A percentile compares a stretch with the other conserved stretches of the same genome.
These are phyloP conservation scores for Cladobotryum mycophilum DNA, from an alignment of 2,329 filamentous ascomycete genomes.

Conservation along the genomic window DNA sequence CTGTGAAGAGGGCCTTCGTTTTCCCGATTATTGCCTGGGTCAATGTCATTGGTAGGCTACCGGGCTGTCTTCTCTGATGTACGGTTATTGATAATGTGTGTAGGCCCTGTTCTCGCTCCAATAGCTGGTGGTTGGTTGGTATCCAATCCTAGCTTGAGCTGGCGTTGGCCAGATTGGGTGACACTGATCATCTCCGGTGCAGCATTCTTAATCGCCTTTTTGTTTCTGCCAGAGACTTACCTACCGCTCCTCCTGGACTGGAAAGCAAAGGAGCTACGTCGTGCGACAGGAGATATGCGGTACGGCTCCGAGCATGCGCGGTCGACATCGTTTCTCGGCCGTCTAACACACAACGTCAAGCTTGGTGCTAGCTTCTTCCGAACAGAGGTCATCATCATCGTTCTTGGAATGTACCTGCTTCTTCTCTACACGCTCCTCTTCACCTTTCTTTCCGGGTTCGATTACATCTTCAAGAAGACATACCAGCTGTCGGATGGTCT, in stretches of 20 bases:
- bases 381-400: conserved; percentile 32
- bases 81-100: too few relatives aligned
- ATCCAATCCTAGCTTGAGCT: too few relatives aligned
- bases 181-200: too few relatives aligned
- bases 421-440: conserved; percentile 41
- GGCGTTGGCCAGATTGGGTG: too few relatives aligned
- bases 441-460: conserved; percentile 42
- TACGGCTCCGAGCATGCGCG: conserved; percentile 21
- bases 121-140: too few relatives aligned
- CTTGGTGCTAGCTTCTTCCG: too few relatives aligned
- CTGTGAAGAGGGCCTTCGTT: conserved; percentile 40
- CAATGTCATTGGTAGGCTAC: conserved; percentile 21
- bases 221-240: conserved; percentile 46
- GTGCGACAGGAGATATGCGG: conserved; percentile 36
- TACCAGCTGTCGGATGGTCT: conserved; percentile 39
- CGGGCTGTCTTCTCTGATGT: too few relatives aligned
- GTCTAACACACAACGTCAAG: too few relatives aligned
- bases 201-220: conserved; percentile 21
- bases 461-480: conserved; percentile 44
- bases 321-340: too few relatives aligned
- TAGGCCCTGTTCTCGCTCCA: too few relatives aligned
- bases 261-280: conserved; percentile 36
- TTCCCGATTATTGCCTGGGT: conserved; percentile 45
- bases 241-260: conserved; percentile 38
- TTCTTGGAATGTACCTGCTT: conserved; percentile 39